These are phyloP conservation scores for Trametes sp. DNA, from an alignment of 1,284 basidiomycete species.

Conservation along the genomic window DNA sequence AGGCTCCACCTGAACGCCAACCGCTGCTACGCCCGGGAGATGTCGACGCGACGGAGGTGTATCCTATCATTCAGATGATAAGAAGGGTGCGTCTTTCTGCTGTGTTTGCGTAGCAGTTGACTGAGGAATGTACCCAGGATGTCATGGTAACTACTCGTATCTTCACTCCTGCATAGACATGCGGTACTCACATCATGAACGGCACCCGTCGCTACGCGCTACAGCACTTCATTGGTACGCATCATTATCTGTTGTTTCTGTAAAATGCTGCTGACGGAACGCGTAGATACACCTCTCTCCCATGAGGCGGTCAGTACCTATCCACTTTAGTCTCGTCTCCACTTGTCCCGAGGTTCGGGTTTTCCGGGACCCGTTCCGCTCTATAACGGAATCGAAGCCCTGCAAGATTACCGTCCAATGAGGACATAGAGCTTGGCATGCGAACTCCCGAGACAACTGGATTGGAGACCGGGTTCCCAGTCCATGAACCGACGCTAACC, in stretches of 20 bases:
- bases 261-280: neutral
- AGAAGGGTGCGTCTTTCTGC: slow-evolving; percentile 53
- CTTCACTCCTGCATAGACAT: neutral
- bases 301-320: slow-evolving; percentile 66
- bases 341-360: neutral
- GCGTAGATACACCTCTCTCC: slow-evolving; percentile 78
- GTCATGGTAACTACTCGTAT: slow-evolving; percentile 53
- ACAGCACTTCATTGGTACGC: slow-evolving; percentile 71
- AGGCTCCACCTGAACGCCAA: slow-evolving; percentile 37
- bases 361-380: neutral
- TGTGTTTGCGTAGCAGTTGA: neutral
- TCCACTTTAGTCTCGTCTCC: neutral
- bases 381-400: too few relatives aligned
- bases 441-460: too few relatives aligned
- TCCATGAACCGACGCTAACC: too few relatives aligned
- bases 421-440: too few relatives aligned
- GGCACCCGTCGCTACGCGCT: neutral
- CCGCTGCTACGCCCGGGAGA: slow-evolving; percentile 52
- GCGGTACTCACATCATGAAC: neutral
- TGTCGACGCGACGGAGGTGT: slow-evolving; percentile 65
- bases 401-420: too few relatives aligned
- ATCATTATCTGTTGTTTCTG: neutral
- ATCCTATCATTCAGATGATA: slow-evolving; percentile 78
- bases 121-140: slow-evolving; percentile 52
- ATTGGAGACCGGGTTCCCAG: too few relatives aligned